These are phyloP conservation scores for Didymella keratinophila DNA, from an alignment of 2,329 filamentous ascomycete species.

Conservation along the genomic window DNA sequence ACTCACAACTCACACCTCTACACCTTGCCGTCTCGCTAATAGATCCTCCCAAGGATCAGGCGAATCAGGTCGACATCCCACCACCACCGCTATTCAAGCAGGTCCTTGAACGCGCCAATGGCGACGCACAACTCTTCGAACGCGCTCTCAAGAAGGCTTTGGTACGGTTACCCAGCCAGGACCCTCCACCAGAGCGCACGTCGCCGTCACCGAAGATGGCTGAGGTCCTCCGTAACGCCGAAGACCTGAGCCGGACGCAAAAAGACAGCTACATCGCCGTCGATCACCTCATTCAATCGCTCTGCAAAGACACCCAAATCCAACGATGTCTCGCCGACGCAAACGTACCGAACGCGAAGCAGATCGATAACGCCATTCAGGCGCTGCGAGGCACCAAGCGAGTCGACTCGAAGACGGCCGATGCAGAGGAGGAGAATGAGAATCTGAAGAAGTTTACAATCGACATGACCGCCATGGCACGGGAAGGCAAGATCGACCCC, in stretches of 20 bases:
- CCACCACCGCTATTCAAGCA: constrained; percentile 86
- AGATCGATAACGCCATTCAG: constrained; percentile 88
- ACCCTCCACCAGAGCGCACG: constrained; percentile 89
- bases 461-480: constrained; percentile 95
- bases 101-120: constrained; percentile 91
- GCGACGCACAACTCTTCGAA: constrained; percentile 88
- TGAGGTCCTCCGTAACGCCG: constrained; percentile 81
- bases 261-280: constrained; percentile 95
- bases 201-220: constrained; percentile 83
- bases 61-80: constrained; percentile 68
- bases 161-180: constrained; percentile 90
- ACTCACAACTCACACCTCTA: constrained; percentile 88
- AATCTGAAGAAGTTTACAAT: constrained; percentile 98
- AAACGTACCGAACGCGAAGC: constrained; percentile 89
- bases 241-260: constrained; percentile 94
- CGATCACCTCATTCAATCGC: constrained; percentile 88
- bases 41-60: constrained; percentile 77
- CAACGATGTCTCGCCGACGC: constrained; percentile 79
- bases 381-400: constrained; percentile 91
- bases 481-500: constrained; percentile 97
- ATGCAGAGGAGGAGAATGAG: constrained; percentile 90
- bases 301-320: constrained; percentile 80
- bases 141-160: constrained; percentile 89
- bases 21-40: constrained; percentile 87
- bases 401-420: constrained; percentile 95